These are phyloP conservation scores for Chaetoceros muelleri DNA, from an alignment of 108 stramenopile species.

Conservation along the genomic window DNA sequence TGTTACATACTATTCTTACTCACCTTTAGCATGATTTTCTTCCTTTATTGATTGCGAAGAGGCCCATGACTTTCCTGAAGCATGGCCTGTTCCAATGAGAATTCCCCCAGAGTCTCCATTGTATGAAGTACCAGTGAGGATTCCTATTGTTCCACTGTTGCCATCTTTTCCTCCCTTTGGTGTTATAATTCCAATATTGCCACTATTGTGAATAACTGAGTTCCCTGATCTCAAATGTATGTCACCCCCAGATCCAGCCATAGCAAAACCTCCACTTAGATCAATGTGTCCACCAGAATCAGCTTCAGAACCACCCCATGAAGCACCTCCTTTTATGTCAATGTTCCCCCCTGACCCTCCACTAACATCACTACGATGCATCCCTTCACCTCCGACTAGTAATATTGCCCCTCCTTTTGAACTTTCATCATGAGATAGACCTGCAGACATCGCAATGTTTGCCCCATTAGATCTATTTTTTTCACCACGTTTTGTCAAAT, in stretches of 20 bases:
- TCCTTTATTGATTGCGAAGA: too few species aligned
- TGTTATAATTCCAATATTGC: not conserved
- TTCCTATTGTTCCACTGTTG: not conserved
- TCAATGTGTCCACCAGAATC: not conserved
- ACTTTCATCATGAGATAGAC: not conserved
- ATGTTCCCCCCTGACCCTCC: not conserved
- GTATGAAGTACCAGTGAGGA: not conserved
- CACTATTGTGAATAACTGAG: not conserved
- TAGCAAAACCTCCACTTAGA: not conserved
- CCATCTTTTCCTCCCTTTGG: not conserved
- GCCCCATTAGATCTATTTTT: not conserved
- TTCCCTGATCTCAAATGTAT: not conserved
- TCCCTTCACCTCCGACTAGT: not conserved
- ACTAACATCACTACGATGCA: not conserved
- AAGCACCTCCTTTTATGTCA: not conserved
- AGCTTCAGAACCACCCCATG: not conserved
- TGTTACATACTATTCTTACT: too few species aligned
- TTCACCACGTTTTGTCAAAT: not conserved
- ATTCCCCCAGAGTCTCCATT: not conserved
- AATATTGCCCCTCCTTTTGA: not conserved
- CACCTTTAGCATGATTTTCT: not conserved
- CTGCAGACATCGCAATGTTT: not conserved
- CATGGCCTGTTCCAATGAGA: not conserved
- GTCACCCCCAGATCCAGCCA: not conserved
- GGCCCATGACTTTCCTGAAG: not conserved